Conservation (phyloP, 2,329 filamentous ascomycete species). For the Fusarium brachygibbosum region DNA sequence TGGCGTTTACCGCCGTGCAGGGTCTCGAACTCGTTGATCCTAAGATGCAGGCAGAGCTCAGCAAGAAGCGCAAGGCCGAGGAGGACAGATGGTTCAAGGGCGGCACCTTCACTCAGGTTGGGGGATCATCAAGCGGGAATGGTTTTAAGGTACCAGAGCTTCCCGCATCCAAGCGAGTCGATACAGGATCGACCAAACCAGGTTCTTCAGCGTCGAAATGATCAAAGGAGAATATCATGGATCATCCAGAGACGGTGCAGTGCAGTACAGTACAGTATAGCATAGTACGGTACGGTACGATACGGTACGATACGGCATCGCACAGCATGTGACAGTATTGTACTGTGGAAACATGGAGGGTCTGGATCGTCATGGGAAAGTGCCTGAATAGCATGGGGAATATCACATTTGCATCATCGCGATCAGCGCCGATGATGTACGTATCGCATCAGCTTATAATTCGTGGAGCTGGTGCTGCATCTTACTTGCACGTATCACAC, state of each 20-base stretch:
- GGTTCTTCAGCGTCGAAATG: slow-evolving; percentile 50
- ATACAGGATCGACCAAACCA: slow-evolving; percentile 55
- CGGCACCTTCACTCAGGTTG: slow-evolving; percentile 94
- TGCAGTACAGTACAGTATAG: too few relatives aligned
- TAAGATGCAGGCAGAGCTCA: slow-evolving; percentile 88
- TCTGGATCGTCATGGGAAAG: slow-evolving; percentile 35
- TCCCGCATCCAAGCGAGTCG: slow-evolving; percentile 78
- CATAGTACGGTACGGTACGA: too few relatives aligned
- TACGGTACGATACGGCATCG: background rate
- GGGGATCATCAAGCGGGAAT: slow-evolving; percentile 63
- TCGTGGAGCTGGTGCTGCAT: slow-evolving; percentile 9
- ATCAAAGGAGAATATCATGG: slow-evolving; percentile 10
- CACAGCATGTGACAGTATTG: background rate
- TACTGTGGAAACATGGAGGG: background rate
- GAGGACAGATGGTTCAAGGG: slow-evolving; percentile 97
- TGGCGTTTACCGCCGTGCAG: slow-evolving; percentile 95
- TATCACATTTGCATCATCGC: slow-evolving; percentile 38
- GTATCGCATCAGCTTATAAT: slow-evolving; percentile 13
- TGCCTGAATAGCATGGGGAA: slow-evolving; percentile 28
- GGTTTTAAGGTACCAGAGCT: slow-evolving; percentile 87
- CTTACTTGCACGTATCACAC: slow-evolving; percentile 7
- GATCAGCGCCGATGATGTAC: slow-evolving; percentile 29
- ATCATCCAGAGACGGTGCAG: background rate
- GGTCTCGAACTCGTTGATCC: slow-evolving; percentile 96
- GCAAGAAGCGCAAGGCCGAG: slow-evolving; percentile 90